A percentile compares a stretch with the other conserved stretches of the same genome.
Evolutionary conservation across 331 rosid genomes (phyloP).

Genomic region (Dryas integrifolia): DNA sequence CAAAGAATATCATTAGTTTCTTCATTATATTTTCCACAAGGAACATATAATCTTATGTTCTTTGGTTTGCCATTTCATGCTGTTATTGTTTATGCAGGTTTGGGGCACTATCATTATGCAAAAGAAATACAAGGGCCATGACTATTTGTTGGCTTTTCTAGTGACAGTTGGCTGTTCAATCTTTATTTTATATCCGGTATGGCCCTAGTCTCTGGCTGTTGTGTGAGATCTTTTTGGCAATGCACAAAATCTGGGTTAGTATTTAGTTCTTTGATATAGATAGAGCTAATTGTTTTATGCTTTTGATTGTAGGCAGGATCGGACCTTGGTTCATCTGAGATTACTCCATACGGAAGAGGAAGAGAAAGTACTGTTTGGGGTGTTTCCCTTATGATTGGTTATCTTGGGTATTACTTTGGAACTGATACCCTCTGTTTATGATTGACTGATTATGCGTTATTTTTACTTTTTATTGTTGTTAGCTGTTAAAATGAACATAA

Average conservation of each 20-base stretch:
- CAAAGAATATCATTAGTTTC: not conserved
- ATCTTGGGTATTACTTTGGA: slow-evolving; percentile 74
- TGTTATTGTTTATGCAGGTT: slow-evolving; percentile 47
- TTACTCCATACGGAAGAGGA: slow-evolving; percentile 55
- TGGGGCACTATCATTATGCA: slow-evolving; percentile 96
- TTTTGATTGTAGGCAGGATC: slow-evolving; percentile 71
- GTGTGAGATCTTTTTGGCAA: slow-evolving; percentile 23
- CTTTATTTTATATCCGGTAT: slow-evolving; percentile 84
- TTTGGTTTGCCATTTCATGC: not conserved
- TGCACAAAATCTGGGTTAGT: slow-evolving; percentile 6
- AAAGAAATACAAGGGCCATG: slow-evolving; percentile 69
- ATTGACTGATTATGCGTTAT: not conserved
- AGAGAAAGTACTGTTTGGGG: slow-evolving; percentile 98
- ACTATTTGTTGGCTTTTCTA: slow-evolving; percentile 67
- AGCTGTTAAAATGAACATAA: not conserved
- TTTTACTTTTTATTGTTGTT: not conserved
- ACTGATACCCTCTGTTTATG: slow-evolving; percentile 19
- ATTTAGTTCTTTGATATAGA: slow-evolving; percentile 16
- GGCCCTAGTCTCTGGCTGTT: slow-evolving; percentile 25
- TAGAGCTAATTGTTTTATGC: slow-evolving; percentile 26
- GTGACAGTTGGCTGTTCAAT: slow-evolving; percentile 88
- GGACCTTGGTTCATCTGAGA: slow-evolving; percentile 65
- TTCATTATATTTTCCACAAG: not conserved
- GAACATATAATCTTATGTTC: not conserved
- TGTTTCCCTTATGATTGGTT: slow-evolving; percentile 75